Percentiles rank a stretch among this genome's conserved stretches.
These are phyloP conservation scores for Chalara sp. DNA, from an alignment of 2,329 filamentous ascomycete species.

Conservation along the genomic window DNA sequence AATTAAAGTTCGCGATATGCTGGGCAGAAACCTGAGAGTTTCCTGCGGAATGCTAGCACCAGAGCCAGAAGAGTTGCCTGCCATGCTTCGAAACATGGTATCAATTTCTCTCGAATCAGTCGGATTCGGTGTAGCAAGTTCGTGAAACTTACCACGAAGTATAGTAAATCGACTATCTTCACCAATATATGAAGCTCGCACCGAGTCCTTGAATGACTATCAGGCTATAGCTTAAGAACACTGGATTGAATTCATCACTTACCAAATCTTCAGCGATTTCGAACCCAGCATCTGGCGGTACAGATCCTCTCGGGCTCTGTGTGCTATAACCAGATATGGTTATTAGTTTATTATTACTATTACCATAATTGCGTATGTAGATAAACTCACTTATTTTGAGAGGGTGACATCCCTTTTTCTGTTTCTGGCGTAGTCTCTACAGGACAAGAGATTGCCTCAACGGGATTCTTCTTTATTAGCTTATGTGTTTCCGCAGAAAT, in stretches of 20 bases:
- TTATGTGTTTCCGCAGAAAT: slow-evolving; percentile 1
- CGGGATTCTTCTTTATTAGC: neutral
- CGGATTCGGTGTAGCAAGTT: slow-evolving; percentile 4
- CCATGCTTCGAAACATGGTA: slow-evolving; percentile 2
- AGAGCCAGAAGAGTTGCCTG: slow-evolving; percentile 3
- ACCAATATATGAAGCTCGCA: slow-evolving; percentile 5
- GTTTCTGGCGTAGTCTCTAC: slow-evolving; percentile 2
- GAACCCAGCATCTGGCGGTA: neutral
- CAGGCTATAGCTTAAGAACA: too few species aligned
- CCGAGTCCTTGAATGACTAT: slow-evolving; percentile 2
- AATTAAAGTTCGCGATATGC: slow-evolving; percentile 5
- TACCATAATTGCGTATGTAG: neutral
- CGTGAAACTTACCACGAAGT: slow-evolving; percentile 5
- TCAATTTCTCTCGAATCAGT: slow-evolving; percentile 3
- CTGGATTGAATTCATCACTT: slow-evolving; percentile 1
- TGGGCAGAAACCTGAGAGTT: slow-evolving; percentile 5
- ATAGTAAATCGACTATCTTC: slow-evolving; percentile 1
- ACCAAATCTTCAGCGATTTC: slow-evolving; percentile 4
- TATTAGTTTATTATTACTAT: slow-evolving; percentile 1
- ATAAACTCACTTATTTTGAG: slow-evolving; percentile 1
- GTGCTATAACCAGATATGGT: slow-evolving; percentile 2
- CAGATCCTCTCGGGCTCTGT: neutral
- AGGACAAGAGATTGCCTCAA: neutral
- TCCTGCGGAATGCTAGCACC: slow-evolving; percentile 5
- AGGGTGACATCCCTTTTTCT: slow-evolving; percentile 1